Conservation (phyloP, 2,329 filamentous ascomycete species). For the Colletotrichum cereale region DNA sequence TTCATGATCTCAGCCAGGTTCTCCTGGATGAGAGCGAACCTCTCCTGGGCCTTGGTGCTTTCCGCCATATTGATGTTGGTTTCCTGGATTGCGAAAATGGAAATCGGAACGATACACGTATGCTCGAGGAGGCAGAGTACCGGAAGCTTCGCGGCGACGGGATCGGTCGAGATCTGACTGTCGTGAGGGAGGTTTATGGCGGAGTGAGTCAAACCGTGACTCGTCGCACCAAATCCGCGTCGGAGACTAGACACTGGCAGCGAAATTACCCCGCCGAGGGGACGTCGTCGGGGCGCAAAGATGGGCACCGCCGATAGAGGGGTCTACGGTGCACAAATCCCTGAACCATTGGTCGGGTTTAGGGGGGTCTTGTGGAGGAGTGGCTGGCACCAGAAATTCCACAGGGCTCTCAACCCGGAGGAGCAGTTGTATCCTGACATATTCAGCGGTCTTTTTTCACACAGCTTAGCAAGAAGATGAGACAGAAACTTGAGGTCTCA, state of each 20-base stretch:
- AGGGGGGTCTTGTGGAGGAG: constrained; percentile 17
- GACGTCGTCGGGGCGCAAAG: constrained; percentile 35
- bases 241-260: constrained; percentile 18
- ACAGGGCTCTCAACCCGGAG: constrained; percentile 33
- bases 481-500: too few relatives aligned
- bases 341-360: constrained; percentile 32
- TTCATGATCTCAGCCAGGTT: constrained; percentile 88
- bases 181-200: constrained; percentile 11
- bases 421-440: constrained; percentile 14
- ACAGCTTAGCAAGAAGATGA: too few relatives aligned
- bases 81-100: background rate
- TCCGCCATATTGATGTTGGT: constrained; percentile 42
- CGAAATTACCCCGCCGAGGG: constrained; percentile 41
- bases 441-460: constrained; percentile 1
- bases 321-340: constrained; percentile 30
- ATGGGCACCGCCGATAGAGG: constrained; percentile 37
- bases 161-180: constrained; percentile 1
- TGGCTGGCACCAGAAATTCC: constrained; percentile 14
- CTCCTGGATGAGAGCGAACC: constrained; percentile 80
- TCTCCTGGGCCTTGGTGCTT: constrained; percentile 65
- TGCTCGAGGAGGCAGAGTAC: background rate
- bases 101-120: background rate
- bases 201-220: constrained; percentile 35
- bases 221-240: constrained; percentile 30
- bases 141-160: constrained; percentile 1